Base-by-base conservation (phyloP, 495 filamentous ascomycete species). In the Lophiostoma macrostomum region DNA sequence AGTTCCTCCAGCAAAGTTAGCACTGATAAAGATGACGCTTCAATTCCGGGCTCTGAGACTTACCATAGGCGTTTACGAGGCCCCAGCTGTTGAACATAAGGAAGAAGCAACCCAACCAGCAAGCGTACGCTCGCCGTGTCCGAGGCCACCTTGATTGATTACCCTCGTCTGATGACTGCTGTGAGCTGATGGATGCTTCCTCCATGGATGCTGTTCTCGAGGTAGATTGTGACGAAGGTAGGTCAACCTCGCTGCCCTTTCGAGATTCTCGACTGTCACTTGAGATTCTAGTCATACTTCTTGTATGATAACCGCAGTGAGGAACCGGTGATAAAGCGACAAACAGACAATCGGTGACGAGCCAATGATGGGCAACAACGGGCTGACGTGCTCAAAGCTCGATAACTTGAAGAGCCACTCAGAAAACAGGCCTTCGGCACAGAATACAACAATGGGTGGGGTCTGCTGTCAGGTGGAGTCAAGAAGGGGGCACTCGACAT, bases 21-120 rank as follows among this genome's bases (percentile, higher is more conserved):
- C n/a, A n/a, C n/a, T n/a, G n/a, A n/a, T n/a, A n/a, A n/a, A n/a
- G n/a, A n/a, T n/a, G n/a, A n/a, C n/a, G n/a, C n/a, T n/a, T n/a
- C n/a, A n/a, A n/a, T n/a, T n/a, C n/a, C n/a, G n/a, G n/a, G n/a
- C n/a, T n/a, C n/a, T n/a, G n/a, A n/a, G n/a, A n/a, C n/a, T n/a
- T n/a, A n/a, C n/a, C n/a, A 37, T 67, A 75, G 13, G 67, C 64
- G 38, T 72, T 71, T 20, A 73, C 67, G 5, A 67, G 34, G 20
- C 65, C 64, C 73, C 73, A 75, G 47, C 67, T 67, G 35, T 73
- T 72, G 52, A 68, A 72, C 73, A 75, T 75, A 8, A 70, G 67
- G 43, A 69, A 65, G 50, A 73, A 74, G 20, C 73, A 71, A 3
- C 63, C 68, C 5, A 73, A 42, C 31, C 69, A 61, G 37, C 63